Evolutionary conservation across 495 filamentous ascomycete species (phyloP).

Genomic region (Massariosphaeria phaeospora): DNA sequence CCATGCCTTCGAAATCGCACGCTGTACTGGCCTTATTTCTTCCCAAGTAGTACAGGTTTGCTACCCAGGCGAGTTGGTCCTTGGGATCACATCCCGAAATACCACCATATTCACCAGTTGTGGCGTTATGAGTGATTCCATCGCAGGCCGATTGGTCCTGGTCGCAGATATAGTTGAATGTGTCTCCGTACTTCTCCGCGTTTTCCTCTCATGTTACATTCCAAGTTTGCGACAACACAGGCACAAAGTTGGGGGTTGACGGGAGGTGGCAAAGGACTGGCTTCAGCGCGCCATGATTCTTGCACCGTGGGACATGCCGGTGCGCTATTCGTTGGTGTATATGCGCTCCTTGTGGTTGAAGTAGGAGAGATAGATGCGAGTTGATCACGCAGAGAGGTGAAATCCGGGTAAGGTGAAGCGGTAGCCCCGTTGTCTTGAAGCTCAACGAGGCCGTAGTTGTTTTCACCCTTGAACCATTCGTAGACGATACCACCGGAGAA

Average conservation of each 20-base stretch:
- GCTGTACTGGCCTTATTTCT: conserved; percentile 54
- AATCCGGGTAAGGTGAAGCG: conserved; percentile 69
- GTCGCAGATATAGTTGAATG: conserved; percentile 72
- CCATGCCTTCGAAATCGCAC: conserved; percentile 72
- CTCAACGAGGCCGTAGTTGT: conserved; percentile 82
- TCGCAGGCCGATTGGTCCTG: conserved; percentile 51
- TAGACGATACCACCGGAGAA: conserved; percentile 95
- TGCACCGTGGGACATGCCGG: conserved; percentile 66
- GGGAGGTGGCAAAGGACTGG: conserved; percentile 71
- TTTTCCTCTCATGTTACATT: conserved; percentile 57
- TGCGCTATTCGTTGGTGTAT: conserved; percentile 70
- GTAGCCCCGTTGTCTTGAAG: conserved; percentile 53
- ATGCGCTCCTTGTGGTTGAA: conserved; percentile 56
- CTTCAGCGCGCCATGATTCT: conserved; percentile 60
- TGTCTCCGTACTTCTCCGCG: conserved; percentile 51
- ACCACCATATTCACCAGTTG: conserved; percentile 75
- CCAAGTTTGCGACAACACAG: conserved; percentile 70
- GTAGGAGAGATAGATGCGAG: conserved; percentile 62
- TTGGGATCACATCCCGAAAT: conserved; percentile 79
- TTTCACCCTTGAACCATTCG: conserved; percentile 90
- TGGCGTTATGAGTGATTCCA: conserved; percentile 67
- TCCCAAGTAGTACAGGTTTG: conserved; percentile 72
- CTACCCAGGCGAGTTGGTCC: conserved; percentile 72
- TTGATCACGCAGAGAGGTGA: conserved; percentile 63
- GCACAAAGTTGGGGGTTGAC: conserved; percentile 69